Evolutionary conservation across 164 flowering plant species (phyloP), one percentile per base, ranked within the genome.

Genomic region (Liquidambar formosana): DNA sequence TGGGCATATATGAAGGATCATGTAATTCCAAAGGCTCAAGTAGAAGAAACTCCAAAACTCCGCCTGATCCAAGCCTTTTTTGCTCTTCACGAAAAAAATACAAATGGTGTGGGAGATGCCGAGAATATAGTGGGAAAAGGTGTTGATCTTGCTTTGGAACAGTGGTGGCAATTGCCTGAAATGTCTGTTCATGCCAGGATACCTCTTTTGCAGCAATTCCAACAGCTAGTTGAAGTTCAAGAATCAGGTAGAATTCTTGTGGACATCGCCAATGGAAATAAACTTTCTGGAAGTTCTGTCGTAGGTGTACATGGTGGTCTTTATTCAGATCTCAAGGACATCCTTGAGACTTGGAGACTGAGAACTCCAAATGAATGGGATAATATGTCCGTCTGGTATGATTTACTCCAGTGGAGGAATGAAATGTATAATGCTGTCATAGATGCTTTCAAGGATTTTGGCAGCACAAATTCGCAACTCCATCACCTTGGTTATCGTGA

Each of bases 361-460:
- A 82, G 99, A 75, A 92, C 93, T 47, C 99, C 99, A 47, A 96
- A 96, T 85, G 97, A 93, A 75, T 96, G 99, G 99, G 99, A 96
- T 74, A 89, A 86, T 76, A 81, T 89, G 83, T 82, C 98, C 72
- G 94, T 93, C 64, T 96, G 99, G 99, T 92, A 79, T 85, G 99
- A 96, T 82, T 78, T 93, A 78, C 89, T 96, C 52, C 99, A 96
- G 22, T 96, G 99, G 99, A 88, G 99, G 75, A 93, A 96, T 87
- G 99, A 96, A 77, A 90, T 93, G 79, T 96, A 96, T 75, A 96
- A 90, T 86, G 79, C 80, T 76, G 97, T 92, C 21, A 93, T 96
- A 45, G 98, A 96, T 70, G 98, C 99, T 67, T 96, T 96, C 73
- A 93, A 93, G 77, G 99, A 96, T 76, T 84, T 88, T 72, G 81